Base-by-base conservation (phyloP, 176 grass and related monocot species). In the Bolboschoenus planiculmis region DNA sequence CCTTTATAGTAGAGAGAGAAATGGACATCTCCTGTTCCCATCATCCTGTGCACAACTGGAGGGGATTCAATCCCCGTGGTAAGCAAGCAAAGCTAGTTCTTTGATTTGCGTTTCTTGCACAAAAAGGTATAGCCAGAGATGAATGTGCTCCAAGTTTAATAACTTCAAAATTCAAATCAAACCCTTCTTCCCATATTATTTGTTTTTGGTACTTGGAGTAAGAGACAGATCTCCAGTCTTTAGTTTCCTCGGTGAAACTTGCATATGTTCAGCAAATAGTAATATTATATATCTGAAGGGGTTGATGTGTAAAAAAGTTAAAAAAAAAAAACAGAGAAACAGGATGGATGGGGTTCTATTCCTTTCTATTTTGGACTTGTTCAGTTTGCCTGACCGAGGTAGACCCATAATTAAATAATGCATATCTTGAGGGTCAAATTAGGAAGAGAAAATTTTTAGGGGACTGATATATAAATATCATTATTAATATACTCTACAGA, bases 361-460 rank as follows among this genome's bases (percentile, higher is more conserved):
- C 63, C 33, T 67, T 67, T 46, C 21, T 73, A 73, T 73, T 73
- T 46, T 73, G 68, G 40, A 73, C 68, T 10, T 4, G 37, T 72
- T 72, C 67, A 26, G 36, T 42, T 72, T 24, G 35, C 36, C 36
- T 37, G 39, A 43, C 36, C 18, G 36, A 43, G 67, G 67, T 26
- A 23, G 67, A 43, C 15, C 15, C 39, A 13, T 1, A 73, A 27
- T 27, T 26, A 26, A 26, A 46, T 73, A 47, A 44, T 73, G n/a
- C 27, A 46, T 15, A 73, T 26, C 39, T 26, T 10, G 10, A 73
- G 68, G n/a, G 20, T 46, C n/a, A n/a, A 36, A 67, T 6, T 6
- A n/a, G 7, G 8, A 73, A 14, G 11, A 43, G 24, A 44, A 53
- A 10, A 18, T 16, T 18, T 15, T 53, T 47, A 47, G 5, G 10